Conservation (phyloP, 2,329 filamentous ascomycete species). For the Raffaelea ambrosiae region DNA sequence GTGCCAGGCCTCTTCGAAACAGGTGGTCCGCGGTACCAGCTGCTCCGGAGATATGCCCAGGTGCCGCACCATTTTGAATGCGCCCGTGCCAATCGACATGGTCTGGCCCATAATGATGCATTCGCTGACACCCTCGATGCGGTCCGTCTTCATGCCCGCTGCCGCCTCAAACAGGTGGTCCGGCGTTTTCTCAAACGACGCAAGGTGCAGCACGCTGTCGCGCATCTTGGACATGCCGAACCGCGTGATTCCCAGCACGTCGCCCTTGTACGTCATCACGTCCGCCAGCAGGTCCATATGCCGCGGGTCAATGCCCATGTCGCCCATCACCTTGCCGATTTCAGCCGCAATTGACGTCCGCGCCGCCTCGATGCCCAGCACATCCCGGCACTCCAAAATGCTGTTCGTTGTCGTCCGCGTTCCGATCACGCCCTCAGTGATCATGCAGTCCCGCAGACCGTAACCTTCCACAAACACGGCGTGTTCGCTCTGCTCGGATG, state of each 20-base stretch:
- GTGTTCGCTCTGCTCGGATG: constrained; percentile 58
- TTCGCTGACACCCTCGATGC: constrained; percentile 88
- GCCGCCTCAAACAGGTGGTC: constrained; percentile 96
- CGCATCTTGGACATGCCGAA: constrained; percentile 96
- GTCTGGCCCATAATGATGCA: constrained; percentile 98
- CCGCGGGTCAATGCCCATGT: constrained; percentile 92
- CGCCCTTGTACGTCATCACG: constrained; percentile 98
- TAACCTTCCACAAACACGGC: constrained; percentile 90
- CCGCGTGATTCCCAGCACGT: constrained; percentile 90
- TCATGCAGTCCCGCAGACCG: constrained; percentile 82
- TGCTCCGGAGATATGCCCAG: constrained; percentile 58
- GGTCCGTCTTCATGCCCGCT: constrained; percentile 82
- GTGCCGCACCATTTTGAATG: constrained; percentile 78
- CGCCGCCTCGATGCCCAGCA: constrained; percentile 92
- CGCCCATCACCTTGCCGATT: constrained; percentile 81
- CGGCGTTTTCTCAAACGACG: constrained; percentile 95
- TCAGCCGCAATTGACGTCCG: constrained; percentile 81
- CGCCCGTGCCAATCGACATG: constrained; percentile 83
- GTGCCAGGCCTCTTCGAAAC: constrained; percentile 64
- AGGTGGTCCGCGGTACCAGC: constrained; percentile 49
- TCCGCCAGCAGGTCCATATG: constrained; percentile 97
- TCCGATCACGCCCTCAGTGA: constrained; percentile 81
- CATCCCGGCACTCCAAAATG: constrained; percentile 78
- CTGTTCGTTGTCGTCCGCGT: constrained; percentile 69
- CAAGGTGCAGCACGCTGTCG: constrained; percentile 86